A percentile compares a stretch with the other conserved stretches of the same genome.
Conservation (phyloP, 2,329 filamentous ascomycete genomes). For the Penicillium italicum region DNA sequence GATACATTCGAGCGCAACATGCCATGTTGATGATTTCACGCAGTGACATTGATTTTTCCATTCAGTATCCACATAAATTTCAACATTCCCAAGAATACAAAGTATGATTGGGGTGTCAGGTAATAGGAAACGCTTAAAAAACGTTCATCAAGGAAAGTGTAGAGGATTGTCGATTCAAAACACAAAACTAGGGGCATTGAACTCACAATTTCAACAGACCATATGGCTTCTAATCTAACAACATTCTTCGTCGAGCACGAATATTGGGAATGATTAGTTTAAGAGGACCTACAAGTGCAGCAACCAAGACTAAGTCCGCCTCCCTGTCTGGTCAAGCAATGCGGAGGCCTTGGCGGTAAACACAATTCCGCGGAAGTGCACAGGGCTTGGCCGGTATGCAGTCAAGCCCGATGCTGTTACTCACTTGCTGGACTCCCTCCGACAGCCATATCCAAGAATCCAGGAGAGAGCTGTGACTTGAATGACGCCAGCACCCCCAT, state of each 20-base stretch:
- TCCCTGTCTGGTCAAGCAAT: neutral
- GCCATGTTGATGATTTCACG: neutral
- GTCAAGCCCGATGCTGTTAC: neutral
- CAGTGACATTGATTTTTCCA: neutral
- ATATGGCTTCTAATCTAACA: neutral
- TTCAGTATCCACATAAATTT: conserved; percentile 10
- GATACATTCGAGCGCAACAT: neutral
- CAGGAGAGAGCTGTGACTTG: neutral
- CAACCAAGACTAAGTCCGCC: no score
- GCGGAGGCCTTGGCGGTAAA: neutral
- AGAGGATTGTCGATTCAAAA: neutral
- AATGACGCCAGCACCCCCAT: neutral
- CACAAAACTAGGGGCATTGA: neutral
- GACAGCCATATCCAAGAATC: neutral
- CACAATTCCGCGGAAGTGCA: neutral
- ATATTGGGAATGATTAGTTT: neutral
- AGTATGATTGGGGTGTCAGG: conserved; percentile 4
- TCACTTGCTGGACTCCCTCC: neutral
- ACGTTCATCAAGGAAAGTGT: conserved; percentile 7
- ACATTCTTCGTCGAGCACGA: neutral
- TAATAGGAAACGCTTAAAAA: conserved; percentile 11
- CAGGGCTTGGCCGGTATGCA: conserved; percentile 2
- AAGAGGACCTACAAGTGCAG: neutral
- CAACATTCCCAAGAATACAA: conserved; percentile 5
- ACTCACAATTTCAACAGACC: neutral